Evolutionary conservation across 2,329 filamentous ascomycete genomes (phyloP).

Genomic region (Botryotinia convoluta): DNA sequence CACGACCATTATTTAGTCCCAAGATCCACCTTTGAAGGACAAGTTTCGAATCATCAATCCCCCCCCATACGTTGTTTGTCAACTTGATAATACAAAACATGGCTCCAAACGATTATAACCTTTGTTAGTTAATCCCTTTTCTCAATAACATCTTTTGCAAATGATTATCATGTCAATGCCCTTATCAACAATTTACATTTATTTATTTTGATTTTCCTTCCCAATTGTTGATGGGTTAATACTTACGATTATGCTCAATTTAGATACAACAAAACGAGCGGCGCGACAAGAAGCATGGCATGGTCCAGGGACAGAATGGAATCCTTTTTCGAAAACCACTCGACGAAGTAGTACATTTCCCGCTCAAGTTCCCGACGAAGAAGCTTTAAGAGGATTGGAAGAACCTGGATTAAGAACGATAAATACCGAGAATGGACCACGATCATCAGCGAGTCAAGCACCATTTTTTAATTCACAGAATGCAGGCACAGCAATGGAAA

Average conservation of each 20-base stretch:
- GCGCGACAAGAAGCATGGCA: slow-evolving; percentile 38
- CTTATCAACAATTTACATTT: not conserved
- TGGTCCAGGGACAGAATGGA: slow-evolving; percentile 29
- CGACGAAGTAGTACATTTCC: slow-evolving; percentile 25
- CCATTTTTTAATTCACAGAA: not conserved
- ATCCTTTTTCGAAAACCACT: slow-evolving; percentile 34
- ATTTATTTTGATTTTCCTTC: not conserved
- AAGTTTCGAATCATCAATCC: not conserved
- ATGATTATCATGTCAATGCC: not conserved
- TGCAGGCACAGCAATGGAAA: slow-evolving; percentile 21
- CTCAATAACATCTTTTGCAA: not conserved
- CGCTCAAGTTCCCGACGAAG: slow-evolving; percentile 18
- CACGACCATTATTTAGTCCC: not conserved
- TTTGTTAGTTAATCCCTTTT: slow-evolving; percentile 7
- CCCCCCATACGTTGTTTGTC: not conserved
- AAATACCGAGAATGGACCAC: slow-evolving; percentile 29
- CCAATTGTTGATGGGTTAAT: not conserved
- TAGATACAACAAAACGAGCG: slow-evolving; percentile 33
- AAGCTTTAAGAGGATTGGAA: slow-evolving; percentile 12
- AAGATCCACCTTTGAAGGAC: not conserved
- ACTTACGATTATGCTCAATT: slow-evolving; percentile 25
- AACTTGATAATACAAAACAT: slow-evolving; percentile 1
- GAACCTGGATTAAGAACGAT: slow-evolving; percentile 22
- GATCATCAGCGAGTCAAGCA: slow-evolving; percentile 19
- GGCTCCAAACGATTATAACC: slow-evolving; percentile 2